Evolutionary conservation across 176 grass and related monocot species (phyloP), one percentile per base, ranked within the genome.

Genomic region (Carex myosuroides): DNA sequence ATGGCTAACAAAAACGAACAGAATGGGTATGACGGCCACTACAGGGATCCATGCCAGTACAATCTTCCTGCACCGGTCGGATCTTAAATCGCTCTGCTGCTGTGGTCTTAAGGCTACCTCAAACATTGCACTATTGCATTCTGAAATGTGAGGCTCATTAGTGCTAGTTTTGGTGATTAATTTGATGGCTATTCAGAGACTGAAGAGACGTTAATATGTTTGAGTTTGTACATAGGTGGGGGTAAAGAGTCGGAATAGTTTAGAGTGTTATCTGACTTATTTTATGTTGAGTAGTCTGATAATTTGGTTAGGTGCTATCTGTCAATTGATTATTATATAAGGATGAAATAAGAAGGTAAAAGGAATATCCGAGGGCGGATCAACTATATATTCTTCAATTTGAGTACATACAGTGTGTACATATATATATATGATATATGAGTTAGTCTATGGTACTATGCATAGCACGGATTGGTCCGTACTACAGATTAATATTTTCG

Each of bases 1-100:
- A 61, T 70, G 72, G 57, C 81, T 64, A 30, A 56, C 53, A 60
- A 90, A 75, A 24, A 87, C 1, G 80, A 64, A 85, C 53, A 90
- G 12, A 60, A 70, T 39, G 44, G 63, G 18, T 26, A 77, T 70
- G 54, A 84, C 2, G 5, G 26, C 81, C 13, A 55, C 6, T 2
- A 81, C 56, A 5, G 65, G 64, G 13, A 32, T 41, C 88, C 85
- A 90, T 18, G 86, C 57, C 22, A 90, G 53, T 3, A 87, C 5
- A 3, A 87, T 82, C 35, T 71, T 84, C 63, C 73, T 39, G 30
- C 65, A 87, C 30, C 85, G 29, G 14, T 50, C n/a, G 0, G 78
- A 72, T 58, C 50, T 44, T 6, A 71, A 35, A 2, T 76, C 70
- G 54, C 26, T 50, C 44, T 20, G 18, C 4, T 14, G 53, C 32